Conservation (phyloP, 2,329 filamentous ascomycete species). For the Phaeomoniella chlamydospora region DNA sequence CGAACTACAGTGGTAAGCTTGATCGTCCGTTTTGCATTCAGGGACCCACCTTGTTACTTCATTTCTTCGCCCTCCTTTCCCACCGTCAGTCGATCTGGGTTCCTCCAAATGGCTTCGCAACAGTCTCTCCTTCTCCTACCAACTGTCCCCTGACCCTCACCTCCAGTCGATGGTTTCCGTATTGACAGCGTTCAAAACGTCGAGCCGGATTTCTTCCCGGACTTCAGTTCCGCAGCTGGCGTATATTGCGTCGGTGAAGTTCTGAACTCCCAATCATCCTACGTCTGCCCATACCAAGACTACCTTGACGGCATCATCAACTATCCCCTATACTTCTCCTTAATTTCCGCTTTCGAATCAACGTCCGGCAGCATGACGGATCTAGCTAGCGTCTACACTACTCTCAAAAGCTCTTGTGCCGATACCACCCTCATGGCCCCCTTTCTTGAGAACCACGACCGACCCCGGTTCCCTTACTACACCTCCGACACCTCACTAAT, state of each 20-base stretch:
- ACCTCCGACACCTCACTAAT: not conserved
- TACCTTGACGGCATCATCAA: constrained; percentile 40
- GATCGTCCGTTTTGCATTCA: not conserved
- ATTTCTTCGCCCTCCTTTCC: not conserved
- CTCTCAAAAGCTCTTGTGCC: constrained; percentile 26
- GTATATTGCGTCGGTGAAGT: constrained; percentile 34
- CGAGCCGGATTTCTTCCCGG: constrained; percentile 19
- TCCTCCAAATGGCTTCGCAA: not conserved
- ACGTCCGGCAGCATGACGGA: constrained; percentile 17
- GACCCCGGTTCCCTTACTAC: constrained; percentile 35
- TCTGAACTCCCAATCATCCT: constrained; percentile 19
- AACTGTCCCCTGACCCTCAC: not conserved
- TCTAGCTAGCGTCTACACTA: constrained; percentile 15
- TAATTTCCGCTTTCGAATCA: constrained; percentile 18
- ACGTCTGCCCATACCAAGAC: constrained; percentile 22
- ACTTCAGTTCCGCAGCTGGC: constrained; percentile 20
- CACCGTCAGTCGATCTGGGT: not conserved
- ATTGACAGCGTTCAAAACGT: constrained; percentile 7
- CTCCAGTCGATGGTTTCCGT: constrained; percentile 6
- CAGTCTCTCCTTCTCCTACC: not conserved
- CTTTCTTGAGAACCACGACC: constrained; percentile 48
- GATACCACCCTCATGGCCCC: constrained; percentile 33
- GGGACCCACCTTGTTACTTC: not conserved
- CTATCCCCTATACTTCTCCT: constrained; percentile 25
- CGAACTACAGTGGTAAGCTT: constrained; percentile 20